Evolutionary conservation across 257 asterid species (phyloP).

Genomic region (Knoxia roxburghii): DNA sequence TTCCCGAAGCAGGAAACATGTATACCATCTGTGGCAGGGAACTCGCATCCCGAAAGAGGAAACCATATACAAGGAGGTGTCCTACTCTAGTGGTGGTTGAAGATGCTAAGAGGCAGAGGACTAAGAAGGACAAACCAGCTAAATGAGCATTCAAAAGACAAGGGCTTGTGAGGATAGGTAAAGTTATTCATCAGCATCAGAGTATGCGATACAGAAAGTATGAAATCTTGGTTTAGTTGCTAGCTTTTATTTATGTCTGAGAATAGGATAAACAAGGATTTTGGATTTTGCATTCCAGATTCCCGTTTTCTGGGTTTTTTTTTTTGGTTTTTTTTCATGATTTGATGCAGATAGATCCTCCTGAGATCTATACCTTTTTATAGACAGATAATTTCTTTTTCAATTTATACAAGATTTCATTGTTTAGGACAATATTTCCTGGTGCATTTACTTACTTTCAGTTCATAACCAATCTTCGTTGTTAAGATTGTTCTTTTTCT

Average conservation of each 20-base stretch:
- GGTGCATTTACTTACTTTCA: not conserved
- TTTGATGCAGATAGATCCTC: not conserved
- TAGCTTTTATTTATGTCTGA: not conserved
- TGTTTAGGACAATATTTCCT: not conserved
- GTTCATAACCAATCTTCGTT: not conserved
- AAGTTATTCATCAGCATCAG: not conserved
- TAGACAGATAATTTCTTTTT: not conserved
- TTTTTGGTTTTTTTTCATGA: not conserved
- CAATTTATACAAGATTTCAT: not conserved
- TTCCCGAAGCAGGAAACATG: conserved; percentile 42
- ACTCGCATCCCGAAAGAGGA: conserved; percentile 28
- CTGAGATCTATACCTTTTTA: not conserved
- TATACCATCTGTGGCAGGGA: conserved; percentile 42
- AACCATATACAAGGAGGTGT: conserved; percentile 8
- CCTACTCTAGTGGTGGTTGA: conserved; percentile 20
- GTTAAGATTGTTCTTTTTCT: not conserved
- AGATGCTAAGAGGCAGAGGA: conserved; percentile 29
- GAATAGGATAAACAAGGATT: not conserved
- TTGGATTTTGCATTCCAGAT: not conserved
- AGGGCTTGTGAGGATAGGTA: not conserved
- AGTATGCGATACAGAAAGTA: not conserved
- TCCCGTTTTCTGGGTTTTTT: no score
- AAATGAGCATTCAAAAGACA: conserved; percentile 13
- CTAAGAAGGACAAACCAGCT: conserved; percentile 22
- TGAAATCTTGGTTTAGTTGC: not conserved